Conservation (phyloP, 75 land plant species). For the Azolla pinnata region DNA sequence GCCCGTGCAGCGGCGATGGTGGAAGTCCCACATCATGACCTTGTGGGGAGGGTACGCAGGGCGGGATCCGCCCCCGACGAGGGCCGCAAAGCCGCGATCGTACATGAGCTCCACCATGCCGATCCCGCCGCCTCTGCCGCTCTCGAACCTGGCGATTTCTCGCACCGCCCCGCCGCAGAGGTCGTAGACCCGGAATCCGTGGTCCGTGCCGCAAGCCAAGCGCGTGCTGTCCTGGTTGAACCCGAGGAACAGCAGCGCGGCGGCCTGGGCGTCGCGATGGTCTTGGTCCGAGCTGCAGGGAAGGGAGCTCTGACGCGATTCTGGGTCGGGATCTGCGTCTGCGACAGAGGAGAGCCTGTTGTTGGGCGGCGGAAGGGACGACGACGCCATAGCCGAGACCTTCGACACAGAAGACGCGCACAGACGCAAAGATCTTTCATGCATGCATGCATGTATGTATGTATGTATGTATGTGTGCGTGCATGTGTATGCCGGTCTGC, state of each 20-base stretch:
- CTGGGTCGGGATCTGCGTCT: neutral
- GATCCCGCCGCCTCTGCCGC: constrained; percentile 30
- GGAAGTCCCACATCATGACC: constrained; percentile 80
- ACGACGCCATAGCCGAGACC: no score
- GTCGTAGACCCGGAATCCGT: constrained; percentile 26
- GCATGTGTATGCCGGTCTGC: neutral
- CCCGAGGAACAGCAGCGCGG: constrained; percentile 14
- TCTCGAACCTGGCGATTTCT: constrained; percentile 33
- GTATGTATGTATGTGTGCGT: neutral
- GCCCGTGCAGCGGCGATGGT: constrained; percentile 62
- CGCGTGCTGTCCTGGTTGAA: constrained; percentile 30
- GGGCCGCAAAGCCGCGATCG: constrained; percentile 50
- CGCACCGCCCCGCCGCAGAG: constrained; percentile 16
- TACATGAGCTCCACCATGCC: constrained; percentile 60
- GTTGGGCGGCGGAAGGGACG: no score
- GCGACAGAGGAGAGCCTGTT: no score
- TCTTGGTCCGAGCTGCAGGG: no score
- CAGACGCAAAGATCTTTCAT: neutral
- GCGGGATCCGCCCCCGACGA: constrained; percentile 55
- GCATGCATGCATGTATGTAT: neutral
- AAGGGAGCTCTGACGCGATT: neutral
- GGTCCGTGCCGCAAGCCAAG: constrained; percentile 30
- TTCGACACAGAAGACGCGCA: no score
- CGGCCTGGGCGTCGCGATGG: no score
- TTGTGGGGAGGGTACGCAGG: constrained; percentile 54